Evolutionary conservation across 2,329 filamentous ascomycete species (phyloP), one percentile per base, ranked within the genome.

Genomic region (Pseudogymnoascus sp.): DNA sequence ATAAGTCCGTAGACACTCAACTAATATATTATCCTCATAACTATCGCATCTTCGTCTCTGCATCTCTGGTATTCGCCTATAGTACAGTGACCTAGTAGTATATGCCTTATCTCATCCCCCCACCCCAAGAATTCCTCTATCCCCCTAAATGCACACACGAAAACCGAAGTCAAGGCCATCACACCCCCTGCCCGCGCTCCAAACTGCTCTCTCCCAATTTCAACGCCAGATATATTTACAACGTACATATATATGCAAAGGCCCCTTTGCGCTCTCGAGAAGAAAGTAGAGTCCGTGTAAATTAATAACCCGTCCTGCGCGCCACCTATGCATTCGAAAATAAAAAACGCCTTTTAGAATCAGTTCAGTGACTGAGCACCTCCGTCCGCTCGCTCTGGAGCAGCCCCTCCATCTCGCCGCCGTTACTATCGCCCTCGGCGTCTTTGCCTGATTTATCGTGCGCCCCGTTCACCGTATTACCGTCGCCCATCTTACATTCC

Each of bases 181-280:
- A 55, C n/a, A n/a, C 29, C 29, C 49, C 26, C 23, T 8, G 5
- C 2, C 6, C 45, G 10, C 8, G 12, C 43, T 33, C 29, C n/a
- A 55, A 19, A 55, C 6, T 29, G 49, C 49, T 55, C 45, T 52
- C 45, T 12, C 10, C 49, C 23, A 31, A 55, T 55, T 31, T 55
- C 16, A 55, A 55, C 49, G 49, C 49, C 49, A 33, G 26, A 55
- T 55, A 55, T 55, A 55, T 55, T 55, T 55, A 55, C 49, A 55
- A 8, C 49, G 49, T 55, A 55, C 49, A 55, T 52, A 55, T 55
- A 55, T 55, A 33, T 55, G 49, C 49, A 55, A 55, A 55, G 49
- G 2, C 49, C 49, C 29, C 49, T 55, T 55, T 55, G 49, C 49
- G 49, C 29, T 55, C 49, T 33, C 11, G 12, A 55, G 16, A 19